Evolutionary conservation across 2,329 filamentous ascomycete species (phyloP).

Genomic region (Cordyceps militaris): DNA sequence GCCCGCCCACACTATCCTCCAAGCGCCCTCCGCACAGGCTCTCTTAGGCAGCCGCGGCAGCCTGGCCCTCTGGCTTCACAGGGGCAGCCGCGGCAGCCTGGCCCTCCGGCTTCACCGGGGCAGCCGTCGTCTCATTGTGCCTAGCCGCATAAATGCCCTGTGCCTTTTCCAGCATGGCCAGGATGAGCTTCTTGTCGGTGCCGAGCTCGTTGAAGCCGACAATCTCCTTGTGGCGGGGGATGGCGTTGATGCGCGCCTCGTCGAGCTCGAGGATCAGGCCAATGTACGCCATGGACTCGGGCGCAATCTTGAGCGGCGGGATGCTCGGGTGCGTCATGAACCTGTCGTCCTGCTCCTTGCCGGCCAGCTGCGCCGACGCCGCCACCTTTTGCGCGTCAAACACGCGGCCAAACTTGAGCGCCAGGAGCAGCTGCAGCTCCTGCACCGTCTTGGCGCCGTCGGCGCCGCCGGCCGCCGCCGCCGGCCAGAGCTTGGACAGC

Average conservation of each 20-base stretch:
- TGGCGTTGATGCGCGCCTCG: neutral
- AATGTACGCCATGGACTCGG: neutral
- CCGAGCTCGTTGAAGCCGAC: neutral
- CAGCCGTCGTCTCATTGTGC: neutral
- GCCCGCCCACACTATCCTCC: neutral
- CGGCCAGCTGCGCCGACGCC: neutral
- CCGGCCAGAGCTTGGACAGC: neutral
- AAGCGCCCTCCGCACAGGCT: neutral
- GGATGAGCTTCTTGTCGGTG: neutral
- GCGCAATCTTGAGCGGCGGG: neutral
- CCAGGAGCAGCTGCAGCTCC: slow-evolving; percentile 1
- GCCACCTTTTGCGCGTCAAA: neutral
- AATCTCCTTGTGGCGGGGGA: neutral
- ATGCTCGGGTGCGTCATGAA: slow-evolving; percentile 2
- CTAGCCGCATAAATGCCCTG: neutral
- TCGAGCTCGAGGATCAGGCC: neutral
- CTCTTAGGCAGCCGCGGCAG: neutral
- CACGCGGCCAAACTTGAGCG: neutral
- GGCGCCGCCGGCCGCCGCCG: too few relatives aligned
- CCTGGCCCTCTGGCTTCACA: neutral
- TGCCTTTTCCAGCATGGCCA: neutral
- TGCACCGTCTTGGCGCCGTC: neutral
- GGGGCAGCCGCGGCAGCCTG: neutral
- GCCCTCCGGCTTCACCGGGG: neutral
- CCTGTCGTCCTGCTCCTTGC: neutral